A percentile compares a stretch with the other conserved stretches of the same genome.
Conservation (phyloP, 2,329 filamentous ascomycete genomes). For the Sporothrix inflata region DNA sequence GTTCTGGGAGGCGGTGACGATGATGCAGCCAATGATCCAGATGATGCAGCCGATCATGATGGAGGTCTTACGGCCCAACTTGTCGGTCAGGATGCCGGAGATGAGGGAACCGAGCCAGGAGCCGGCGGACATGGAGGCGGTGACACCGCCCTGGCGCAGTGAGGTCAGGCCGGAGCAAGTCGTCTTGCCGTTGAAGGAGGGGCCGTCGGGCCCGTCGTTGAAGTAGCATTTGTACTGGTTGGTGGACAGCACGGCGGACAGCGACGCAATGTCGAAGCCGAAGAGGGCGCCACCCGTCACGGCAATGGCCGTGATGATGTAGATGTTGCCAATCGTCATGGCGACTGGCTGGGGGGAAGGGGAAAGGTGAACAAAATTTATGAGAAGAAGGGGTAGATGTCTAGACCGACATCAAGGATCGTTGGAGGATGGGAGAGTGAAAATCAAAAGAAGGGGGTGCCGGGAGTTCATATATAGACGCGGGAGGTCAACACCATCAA, state of each 20-base stretch:
- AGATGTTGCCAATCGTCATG: constrained; percentile 41
- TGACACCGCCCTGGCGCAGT: constrained; percentile 62
- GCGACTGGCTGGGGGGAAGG: background rate
- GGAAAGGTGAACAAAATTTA: background rate
- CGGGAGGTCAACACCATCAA: background rate
- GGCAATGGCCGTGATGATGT: constrained; percentile 48
- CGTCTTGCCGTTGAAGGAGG: constrained; percentile 22
- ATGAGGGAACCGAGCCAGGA: constrained; percentile 67
- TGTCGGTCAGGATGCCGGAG: constrained; percentile 63
- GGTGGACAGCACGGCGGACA: constrained; percentile 50
- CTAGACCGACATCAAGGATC: background rate
- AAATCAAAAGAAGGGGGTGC: background rate
- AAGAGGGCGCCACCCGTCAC: constrained; percentile 49
- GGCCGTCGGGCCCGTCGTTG: constrained; percentile 44
- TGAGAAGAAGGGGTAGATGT: background rate
- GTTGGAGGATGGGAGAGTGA: background rate
- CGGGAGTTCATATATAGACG: background rate
- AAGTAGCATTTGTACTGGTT: constrained; percentile 49
- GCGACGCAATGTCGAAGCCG: constrained; percentile 50
- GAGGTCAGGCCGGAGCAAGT: constrained; percentile 28
- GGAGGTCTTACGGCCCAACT: constrained; percentile 51
- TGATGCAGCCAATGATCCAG: constrained; percentile 53
- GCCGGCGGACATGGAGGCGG: constrained; percentile 71
- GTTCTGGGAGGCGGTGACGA: constrained; percentile 49
- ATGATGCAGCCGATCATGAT: constrained; percentile 56